Base-by-base conservation (phyloP, 2,329 filamentous ascomycete species). In the Aspergillus sp. region DNA sequence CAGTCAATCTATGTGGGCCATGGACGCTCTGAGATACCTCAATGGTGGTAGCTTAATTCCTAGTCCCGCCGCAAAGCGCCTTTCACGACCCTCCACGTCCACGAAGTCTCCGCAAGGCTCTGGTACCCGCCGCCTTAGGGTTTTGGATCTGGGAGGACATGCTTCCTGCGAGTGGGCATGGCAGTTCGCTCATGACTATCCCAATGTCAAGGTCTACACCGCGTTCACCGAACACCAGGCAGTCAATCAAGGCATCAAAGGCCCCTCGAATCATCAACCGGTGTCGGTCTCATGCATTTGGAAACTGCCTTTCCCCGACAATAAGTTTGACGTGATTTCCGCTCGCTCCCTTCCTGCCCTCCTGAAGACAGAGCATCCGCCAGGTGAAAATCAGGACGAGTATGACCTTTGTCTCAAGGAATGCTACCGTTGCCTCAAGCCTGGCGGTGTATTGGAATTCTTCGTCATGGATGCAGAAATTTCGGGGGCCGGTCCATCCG, bases 81-180 rank as follows among this genome's bases (percentile, higher is more conserved):
- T 79, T 56, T 67, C 69, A n/a, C 69, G 70, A 61, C 63, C 71
- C 22, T 64, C 61, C 24, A 49, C 68, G 55, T 59, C 66, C n/a
- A 52, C 66, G 26, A 55, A 67, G 49, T 58, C 63, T 29, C 59
- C 67, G 18, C 53, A 69, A 56, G 69, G 65, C 29, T 60, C 71
- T 32, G 78, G 71, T 52, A 73, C 65, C 62, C 73, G 73, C 59
- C 83, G 87, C 24, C 79, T 87, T 3, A 82, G 90, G 36, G 89
- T 97, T 58, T 84, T 98, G 26, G 94, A 98, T 72, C 87, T 97
- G 36, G 92, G 91, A 52, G 93, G 93, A 49, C 88, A 94, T 71
- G 84, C 89, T 0, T 87, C 90, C 14, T 94, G 92, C 72, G 92
- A 96, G 75, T 99, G 95, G 95, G 94, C 91, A 22, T 99, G 95